Conservation (phyloP, 345 rosid genomes). For the Populus ilicifolia region DNA sequence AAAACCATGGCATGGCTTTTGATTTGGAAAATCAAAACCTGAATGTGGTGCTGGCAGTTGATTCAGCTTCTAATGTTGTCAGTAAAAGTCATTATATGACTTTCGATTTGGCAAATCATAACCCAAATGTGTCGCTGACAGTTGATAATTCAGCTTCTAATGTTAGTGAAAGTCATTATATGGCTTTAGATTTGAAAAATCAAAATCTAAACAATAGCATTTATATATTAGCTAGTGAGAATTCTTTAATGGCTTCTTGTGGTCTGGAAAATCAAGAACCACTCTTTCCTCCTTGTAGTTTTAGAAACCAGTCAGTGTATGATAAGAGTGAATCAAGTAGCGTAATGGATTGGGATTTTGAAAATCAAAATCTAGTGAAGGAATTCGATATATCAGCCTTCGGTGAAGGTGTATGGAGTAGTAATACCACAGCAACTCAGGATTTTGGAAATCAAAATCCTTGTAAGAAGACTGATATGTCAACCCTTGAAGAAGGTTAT, state of each 20-base stretch:
- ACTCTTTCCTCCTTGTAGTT: not conserved
- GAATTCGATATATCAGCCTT: not conserved
- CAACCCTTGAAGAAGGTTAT: not conserved
- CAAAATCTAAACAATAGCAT: not conserved
- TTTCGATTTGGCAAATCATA: not conserved
- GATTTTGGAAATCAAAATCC: slow-evolving; percentile 12
- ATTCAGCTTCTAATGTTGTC: no score
- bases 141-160: no score
- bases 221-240: not conserved
- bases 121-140: not conserved
- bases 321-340: not conserved
- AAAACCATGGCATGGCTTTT: not conserved
- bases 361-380: not conserved
- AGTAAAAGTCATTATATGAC: no score
- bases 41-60: no score
- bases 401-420: not conserved
- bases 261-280: not conserved
- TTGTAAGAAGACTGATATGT: slow-evolving; percentile 1
- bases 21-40: not conserved
- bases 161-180: no score
- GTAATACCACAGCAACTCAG: not conserved
- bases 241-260: not conserved
- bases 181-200: not conserved
- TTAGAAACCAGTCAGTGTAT: not conserved
- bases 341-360: not conserved